Conservation (phyloP, 257 asterid genomes). For the Solanum sejunctum region DNA sequence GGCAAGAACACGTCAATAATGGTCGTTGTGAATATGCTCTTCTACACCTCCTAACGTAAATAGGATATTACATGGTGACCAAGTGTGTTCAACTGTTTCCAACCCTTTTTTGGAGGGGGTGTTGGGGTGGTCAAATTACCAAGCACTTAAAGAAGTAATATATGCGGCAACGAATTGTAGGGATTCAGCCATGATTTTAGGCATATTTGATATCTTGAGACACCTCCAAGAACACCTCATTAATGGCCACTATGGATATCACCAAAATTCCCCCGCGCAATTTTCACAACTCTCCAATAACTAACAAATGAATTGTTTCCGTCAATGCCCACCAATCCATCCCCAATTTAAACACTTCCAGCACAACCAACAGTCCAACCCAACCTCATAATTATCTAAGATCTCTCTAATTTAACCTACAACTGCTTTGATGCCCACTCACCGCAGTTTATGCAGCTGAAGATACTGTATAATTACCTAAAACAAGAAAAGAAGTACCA, state of each 20-base stretch:
- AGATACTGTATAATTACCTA: not conserved
- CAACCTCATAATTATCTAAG: not conserved
- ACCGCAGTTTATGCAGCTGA: not conserved
- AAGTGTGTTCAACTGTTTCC: no score
- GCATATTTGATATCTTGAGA: not conserved
- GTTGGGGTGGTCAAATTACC: no score
- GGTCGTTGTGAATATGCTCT: not conserved
- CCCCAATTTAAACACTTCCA: not conserved
- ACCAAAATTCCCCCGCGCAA: not conserved
- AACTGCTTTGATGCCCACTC: not conserved
- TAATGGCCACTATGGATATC: not conserved
- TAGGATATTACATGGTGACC: not conserved
- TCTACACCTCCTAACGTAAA: not conserved
- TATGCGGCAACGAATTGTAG: no score
- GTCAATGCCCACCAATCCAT: not conserved
- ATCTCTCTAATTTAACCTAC: not conserved
- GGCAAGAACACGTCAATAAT: not conserved
- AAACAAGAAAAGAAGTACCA: not conserved
- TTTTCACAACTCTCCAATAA: not conserved
- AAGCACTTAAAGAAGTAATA: no score
- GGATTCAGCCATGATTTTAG: not conserved
- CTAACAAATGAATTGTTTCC: not conserved
- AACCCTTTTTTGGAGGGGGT: no score
- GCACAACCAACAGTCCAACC: not conserved
- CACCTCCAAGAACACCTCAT: not conserved